Conservation (phyloP, 805 yeast species). For the Kuraishia molischiana region DNA sequence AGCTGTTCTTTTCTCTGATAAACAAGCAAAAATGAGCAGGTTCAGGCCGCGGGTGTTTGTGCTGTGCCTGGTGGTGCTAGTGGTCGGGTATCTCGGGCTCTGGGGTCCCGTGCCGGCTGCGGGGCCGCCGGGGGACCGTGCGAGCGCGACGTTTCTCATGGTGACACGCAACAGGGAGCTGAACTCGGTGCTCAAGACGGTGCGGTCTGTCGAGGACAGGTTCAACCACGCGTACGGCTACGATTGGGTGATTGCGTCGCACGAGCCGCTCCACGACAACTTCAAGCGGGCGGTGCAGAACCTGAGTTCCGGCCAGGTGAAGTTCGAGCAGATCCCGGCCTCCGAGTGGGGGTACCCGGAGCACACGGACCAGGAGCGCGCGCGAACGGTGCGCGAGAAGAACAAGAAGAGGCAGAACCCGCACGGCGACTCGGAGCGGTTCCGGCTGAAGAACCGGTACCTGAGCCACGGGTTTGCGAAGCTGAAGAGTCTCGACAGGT, state of each 20-base stretch:
- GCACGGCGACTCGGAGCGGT: constrained; percentile 27
- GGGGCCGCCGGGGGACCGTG: neutral
- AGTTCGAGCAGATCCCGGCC: constrained; percentile 59
- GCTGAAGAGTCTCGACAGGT: constrained; percentile 30
- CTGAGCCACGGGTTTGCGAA: constrained; percentile 39
- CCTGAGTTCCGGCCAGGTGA: constrained; percentile 59
- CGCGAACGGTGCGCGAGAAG: constrained; percentile 39
- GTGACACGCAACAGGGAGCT: neutral
- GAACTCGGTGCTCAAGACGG: constrained; percentile 9
- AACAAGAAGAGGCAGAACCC: constrained; percentile 19
- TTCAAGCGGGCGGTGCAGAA: constrained; percentile 51
- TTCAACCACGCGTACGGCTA: constrained; percentile 69
- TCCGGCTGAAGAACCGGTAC: constrained; percentile 42
- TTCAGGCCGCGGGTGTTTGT: neutral
- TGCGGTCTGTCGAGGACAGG: constrained; percentile 64
- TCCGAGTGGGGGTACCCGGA: constrained; percentile 69
- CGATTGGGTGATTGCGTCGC: constrained; percentile 88
- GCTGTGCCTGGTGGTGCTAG: neutral
- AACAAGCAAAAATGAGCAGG: too few relatives aligned
- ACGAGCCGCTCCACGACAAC: constrained; percentile 58
- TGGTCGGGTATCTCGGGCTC: neutral
- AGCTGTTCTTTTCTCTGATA: too few relatives aligned
- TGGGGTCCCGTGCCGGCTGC: neutral
- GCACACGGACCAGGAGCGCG: constrained; percentile 55
- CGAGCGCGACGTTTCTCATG: neutral